These are phyloP conservation scores for Suillus lakei DNA, from an alignment of 768 basidiomycete species.

Conservation along the genomic window DNA sequence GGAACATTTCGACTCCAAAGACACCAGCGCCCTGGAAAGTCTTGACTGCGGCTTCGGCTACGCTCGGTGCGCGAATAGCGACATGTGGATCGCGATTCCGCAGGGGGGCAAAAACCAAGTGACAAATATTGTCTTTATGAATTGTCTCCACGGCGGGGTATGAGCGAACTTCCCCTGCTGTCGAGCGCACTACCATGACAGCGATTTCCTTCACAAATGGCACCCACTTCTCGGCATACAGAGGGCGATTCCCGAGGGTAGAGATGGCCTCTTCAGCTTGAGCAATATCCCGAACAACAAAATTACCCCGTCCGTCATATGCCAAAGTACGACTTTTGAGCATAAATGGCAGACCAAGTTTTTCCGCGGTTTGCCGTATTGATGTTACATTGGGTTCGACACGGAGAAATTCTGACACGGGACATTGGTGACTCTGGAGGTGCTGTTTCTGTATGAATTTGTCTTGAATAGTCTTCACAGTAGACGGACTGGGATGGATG, in stretches of 20 bases:
- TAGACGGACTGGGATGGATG: slow-evolving; percentile 80
- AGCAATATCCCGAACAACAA: slow-evolving; percentile 60
- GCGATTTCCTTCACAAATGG: slow-evolving; percentile 90
- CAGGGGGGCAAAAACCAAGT: slow-evolving; percentile 90
- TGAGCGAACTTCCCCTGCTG: slow-evolving; percentile 70
- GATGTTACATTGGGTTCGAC: slow-evolving; percentile 61
- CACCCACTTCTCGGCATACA: slow-evolving; percentile 96
- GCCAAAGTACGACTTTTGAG: slow-evolving; percentile 94
- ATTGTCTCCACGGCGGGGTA: slow-evolving; percentile 96
- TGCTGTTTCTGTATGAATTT: slow-evolving; percentile 68
- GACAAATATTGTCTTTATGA: slow-evolving; percentile 92
- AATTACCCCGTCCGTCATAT: slow-evolving; percentile 96
- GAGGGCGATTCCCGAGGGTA: slow-evolving; percentile 64
- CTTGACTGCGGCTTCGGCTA: slow-evolving; percentile 83
- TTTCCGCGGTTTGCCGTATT: slow-evolving; percentile 53
- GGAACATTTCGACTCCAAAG: slow-evolving; percentile 98
- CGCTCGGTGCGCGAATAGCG: slow-evolving; percentile 58
- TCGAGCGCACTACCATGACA: slow-evolving; percentile 93
- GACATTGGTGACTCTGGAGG: slow-evolving; percentile 52
- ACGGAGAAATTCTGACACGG: slow-evolving; percentile 61
- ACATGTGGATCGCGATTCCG: slow-evolving; percentile 62
- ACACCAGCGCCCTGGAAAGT: slow-evolving; percentile 88
- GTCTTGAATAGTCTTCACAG: slow-evolving; percentile 86
- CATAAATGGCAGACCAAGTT: slow-evolving; percentile 89
- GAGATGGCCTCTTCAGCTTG: slow-evolving; percentile 56